These are phyloP conservation scores for Stephania cephalantha DNA, from an alignment of 164 flowering plant genomes.

Conservation along the genomic window DNA sequence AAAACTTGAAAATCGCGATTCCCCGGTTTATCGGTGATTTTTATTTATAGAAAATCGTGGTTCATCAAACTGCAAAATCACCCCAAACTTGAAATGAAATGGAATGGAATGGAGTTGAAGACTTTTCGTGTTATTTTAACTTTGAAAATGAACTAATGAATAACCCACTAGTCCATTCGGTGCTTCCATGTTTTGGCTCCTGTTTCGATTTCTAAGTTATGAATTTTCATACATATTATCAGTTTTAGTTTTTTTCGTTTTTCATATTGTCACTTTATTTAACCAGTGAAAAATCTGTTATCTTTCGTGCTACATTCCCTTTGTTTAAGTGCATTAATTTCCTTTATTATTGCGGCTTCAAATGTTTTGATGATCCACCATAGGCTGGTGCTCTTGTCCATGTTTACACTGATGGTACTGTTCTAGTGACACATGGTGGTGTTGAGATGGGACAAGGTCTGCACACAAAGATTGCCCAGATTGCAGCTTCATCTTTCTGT, in stretches of 20 bases:
- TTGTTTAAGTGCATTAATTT: not conserved
- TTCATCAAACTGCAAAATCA: too few relatives aligned
- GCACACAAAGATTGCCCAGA: slow-evolving; percentile 89
- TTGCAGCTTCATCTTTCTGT: slow-evolving; percentile 88
- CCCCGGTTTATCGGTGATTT: too few relatives aligned
- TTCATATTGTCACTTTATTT: not conserved
- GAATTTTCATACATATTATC: not conserved
- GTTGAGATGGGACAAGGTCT: slow-evolving; percentile 99
- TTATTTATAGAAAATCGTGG: too few relatives aligned
- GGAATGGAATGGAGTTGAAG: slow-evolving; percentile 31
- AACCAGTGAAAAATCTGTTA: not conserved
- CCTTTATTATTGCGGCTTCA: not conserved
- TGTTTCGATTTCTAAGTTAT: not conserved
- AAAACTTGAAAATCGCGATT: too few relatives aligned
- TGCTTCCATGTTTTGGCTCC: not conserved
- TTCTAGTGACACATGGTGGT: slow-evolving; percentile 97
- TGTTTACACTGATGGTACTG: slow-evolving; percentile 96
- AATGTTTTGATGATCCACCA: slow-evolving; percentile 11
- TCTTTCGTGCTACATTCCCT: slow-evolving; percentile 11
- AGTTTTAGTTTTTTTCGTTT: not conserved
- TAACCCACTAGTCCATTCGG: not conserved
- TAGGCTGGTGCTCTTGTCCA: slow-evolving; percentile 99
- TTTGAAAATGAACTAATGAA: too few relatives aligned
- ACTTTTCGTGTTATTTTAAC: not conserved
- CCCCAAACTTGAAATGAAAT: slow-evolving; percentile 99